A percentile compares a stretch with the other conserved stretches of the same genome.
Evolutionary conservation across 1,284 basidiomycete genomes (phyloP).

Genomic region (Rhodotorula sp.): DNA sequence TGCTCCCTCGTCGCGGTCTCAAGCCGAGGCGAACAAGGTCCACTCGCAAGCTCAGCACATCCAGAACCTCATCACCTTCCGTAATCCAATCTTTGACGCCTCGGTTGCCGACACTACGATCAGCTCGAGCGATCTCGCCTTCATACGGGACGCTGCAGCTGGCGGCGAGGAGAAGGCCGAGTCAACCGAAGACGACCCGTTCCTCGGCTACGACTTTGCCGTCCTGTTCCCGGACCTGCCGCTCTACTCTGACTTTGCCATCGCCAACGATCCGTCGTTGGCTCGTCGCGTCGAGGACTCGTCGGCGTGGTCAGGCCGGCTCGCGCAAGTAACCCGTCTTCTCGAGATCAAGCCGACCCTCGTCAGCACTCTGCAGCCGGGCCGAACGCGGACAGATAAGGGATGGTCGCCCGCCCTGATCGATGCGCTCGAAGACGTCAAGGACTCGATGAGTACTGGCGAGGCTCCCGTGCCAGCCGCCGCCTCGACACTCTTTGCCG

Average conservation of each 20-base stretch:
- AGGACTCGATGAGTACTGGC: conserved; percentile 40
- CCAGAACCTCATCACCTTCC: conserved; percentile 34
- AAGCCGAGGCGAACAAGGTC: conserved; percentile 19
- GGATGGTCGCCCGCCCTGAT: conserved; percentile 53
- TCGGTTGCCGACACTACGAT: conserved; percentile 26
- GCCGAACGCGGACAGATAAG: conserved; percentile 50
- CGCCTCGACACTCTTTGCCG: conserved; percentile 57
- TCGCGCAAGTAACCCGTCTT: conserved; percentile 56
- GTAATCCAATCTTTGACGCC: conserved; percentile 43
- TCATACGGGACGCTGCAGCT: conserved; percentile 1
- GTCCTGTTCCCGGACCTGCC: conserved; percentile 44
- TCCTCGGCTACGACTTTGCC: conserved; percentile 25
- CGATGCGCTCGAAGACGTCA: conserved; percentile 52
- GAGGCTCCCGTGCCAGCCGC: conserved; percentile 19
- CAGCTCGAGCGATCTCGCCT: conserved; percentile 23
- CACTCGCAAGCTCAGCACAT: conserved; percentile 27
- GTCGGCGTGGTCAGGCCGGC: conserved; percentile 49
- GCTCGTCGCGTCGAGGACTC: conserved; percentile 57
- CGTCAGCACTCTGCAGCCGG: conserved; percentile 58
- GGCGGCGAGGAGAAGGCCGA: neutral
- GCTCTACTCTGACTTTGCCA: conserved; percentile 37
- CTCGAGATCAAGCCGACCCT: conserved; percentile 59
- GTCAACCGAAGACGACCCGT: conserved; percentile 17
- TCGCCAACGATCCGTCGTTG: conserved; percentile 43
- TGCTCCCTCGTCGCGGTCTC: conserved; percentile 6